phyloP scores from a whole-genome alignment of 192 early-diverging fungal species.

The Oehlia diaphana region DNA sequence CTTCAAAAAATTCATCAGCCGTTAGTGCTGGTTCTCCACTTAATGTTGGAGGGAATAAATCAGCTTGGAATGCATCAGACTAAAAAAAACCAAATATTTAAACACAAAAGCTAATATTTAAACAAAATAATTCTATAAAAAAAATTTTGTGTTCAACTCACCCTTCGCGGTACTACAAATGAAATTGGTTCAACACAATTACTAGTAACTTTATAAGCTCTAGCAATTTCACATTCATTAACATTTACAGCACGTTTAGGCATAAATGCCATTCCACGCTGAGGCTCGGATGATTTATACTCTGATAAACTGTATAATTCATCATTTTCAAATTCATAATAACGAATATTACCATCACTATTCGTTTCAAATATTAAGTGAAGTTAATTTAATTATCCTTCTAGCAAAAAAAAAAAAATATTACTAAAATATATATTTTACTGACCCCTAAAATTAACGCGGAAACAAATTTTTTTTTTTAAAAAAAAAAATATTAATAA shows the following conservation, averaged over 20 bases:
- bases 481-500: not conserved
- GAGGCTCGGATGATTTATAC: constrained; percentile 87
- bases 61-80: constrained; percentile 95
- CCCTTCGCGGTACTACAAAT: constrained; percentile 95
- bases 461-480: not conserved
- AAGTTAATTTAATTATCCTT: not conserved
- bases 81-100: constrained; percentile 37
- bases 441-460: not conserved
- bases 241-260: constrained; percentile 92
- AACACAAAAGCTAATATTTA: not conserved
- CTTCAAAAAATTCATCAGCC: constrained; percentile 91
- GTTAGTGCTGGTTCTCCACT: constrained; percentile 82
- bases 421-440: not conserved
- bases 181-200: constrained; percentile 93
- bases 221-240: constrained; percentile 85
- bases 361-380: not conserved
- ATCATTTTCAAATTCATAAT: constrained; percentile 97
- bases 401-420: not conserved
- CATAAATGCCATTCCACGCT: constrained; percentile 90
- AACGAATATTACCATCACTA: constrained; percentile 98
- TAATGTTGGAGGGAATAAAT: constrained; percentile 88
- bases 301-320: constrained; percentile 86
- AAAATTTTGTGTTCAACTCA: constrained; percentile 31
- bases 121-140: not conserved
- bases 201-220: constrained; percentile 91